These are phyloP conservation scores for Myotisia sp. DNA, from an alignment of 2,329 filamentous ascomycete species.

Conservation along the genomic window DNA sequence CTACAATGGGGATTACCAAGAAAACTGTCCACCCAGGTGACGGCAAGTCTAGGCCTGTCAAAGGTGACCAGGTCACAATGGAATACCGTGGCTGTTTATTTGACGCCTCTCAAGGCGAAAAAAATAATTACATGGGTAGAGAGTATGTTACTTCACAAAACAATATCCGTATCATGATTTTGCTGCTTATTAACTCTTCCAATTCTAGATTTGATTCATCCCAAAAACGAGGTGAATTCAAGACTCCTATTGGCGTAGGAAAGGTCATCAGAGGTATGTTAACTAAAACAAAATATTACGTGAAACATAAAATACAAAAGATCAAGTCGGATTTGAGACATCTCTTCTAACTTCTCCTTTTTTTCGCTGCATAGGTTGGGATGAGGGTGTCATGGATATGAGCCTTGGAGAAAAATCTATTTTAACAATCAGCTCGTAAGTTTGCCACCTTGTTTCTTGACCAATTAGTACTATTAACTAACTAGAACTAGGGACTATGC, in stretches of 20 bases:
- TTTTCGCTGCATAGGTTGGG: constrained; percentile 49
- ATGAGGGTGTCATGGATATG: constrained; percentile 75
- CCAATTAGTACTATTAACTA: neutral
- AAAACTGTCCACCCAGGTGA: constrained; percentile 47
- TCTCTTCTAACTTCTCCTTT: neutral
- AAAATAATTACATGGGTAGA: constrained; percentile 50
- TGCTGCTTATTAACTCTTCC: constrained; percentile 5
- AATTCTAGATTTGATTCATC: constrained; percentile 72
- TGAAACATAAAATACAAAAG: neutral
- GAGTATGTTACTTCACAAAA: constrained; percentile 44
- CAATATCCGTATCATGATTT: neutral
- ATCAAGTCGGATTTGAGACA: neutral
- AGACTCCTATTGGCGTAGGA: constrained; percentile 64
- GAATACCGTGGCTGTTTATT: constrained; percentile 84
- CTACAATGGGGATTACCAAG: constrained; percentile 69
- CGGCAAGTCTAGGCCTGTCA: constrained; percentile 43
- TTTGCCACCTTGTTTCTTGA: neutral
- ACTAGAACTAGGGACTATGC: constrained; percentile 22
- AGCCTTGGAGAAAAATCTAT: constrained; percentile 78
- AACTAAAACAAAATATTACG: neutral
- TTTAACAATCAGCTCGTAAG: constrained; percentile 65
- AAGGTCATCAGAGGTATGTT: constrained; percentile 68
- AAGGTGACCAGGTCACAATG: constrained; percentile 65
- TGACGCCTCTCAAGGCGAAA: constrained; percentile 43
- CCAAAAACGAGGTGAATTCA: constrained; percentile 55